Base-by-base conservation (phyloP, 495 filamentous ascomycete genomes). In the Lophiostoma macrostomum region DNA sequence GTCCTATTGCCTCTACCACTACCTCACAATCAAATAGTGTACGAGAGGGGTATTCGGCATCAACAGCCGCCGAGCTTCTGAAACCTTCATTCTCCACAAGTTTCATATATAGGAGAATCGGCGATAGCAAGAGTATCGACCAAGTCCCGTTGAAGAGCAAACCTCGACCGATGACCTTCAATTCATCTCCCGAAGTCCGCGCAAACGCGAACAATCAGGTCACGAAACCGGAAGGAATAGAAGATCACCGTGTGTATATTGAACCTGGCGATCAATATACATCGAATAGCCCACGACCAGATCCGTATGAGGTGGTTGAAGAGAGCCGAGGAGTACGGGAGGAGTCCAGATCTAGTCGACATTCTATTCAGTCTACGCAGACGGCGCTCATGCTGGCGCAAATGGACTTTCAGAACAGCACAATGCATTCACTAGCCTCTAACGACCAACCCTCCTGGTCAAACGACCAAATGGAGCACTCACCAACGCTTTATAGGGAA, bases 351-450 rank as follows among this genome's bases (percentile, higher is more conserved):
- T 50, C 44, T 11, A 40, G 55, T 32, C 39, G 43, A 13, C 27
- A 36, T 11, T 54, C 56, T 1, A 29, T 24, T 12, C 40, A 27
- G 18, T 56, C 58, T 7, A 61, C 58, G 13, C 58, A 61, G 29
- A 28, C 45, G 11, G 58, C 58, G 10, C 37, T 61, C 31, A 39
- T 46, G 45, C 24, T 56, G 8, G 58, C 58, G 5, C 58, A 47
- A 14, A 27, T 44, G 19, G 58, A 50, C 7, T 61, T 61, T 46
- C 58, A 52, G 35, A 45, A 61, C 19, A 50, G 37, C 8, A 36
- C 42, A 3, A 47, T 60, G n/a, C 49, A 30, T 37, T 54, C 56
- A 18, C 12, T 32, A 1, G 34, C 37, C 5, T 39, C 24, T 6
- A 37, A n/a, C n/a, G n/a, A n/a, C n/a, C n/a, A n/a, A 60, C 2